Conservation (phyloP, 2,329 filamentous ascomycete species). For the Daldinia sp. region DNA sequence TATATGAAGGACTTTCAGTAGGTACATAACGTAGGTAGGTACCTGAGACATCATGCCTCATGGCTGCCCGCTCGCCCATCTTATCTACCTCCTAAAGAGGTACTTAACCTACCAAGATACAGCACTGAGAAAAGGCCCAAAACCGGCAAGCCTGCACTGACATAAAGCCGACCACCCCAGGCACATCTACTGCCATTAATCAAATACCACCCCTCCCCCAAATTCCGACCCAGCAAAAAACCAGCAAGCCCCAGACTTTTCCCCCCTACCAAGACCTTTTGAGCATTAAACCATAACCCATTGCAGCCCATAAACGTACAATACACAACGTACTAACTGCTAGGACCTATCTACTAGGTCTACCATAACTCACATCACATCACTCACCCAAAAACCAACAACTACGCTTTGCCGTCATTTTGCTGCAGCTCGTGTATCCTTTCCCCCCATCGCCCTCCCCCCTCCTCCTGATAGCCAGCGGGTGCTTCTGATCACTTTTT, state of each 20-base stretch:
- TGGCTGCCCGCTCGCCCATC: too few species aligned
- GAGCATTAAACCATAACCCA: slow-evolving; percentile 23
- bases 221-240: slow-evolving; percentile 26
- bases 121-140: slow-evolving; percentile 6
- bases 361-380: slow-evolving; percentile 29
- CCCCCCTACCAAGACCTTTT: slow-evolving; percentile 6
- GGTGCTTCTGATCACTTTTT: slow-evolving; percentile 25
- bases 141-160: slow-evolving; percentile 32
- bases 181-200: slow-evolving; percentile 24
- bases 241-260: too few species aligned
- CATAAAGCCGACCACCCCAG: slow-evolving; percentile 29
- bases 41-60: not conserved
- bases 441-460: slow-evolving; percentile 9
- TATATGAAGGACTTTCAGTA: not conserved
- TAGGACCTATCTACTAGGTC: slow-evolving; percentile 8
- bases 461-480: slow-evolving; percentile 21
- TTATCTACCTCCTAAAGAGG: too few species aligned
- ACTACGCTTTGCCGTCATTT: slow-evolving; percentile 34
- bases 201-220: slow-evolving; percentile 13
- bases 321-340: slow-evolving; percentile 29
- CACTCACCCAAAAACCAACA: slow-evolving; percentile 24
- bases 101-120: not conserved
- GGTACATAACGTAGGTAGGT: not conserved
- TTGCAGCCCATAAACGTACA: too few species aligned
- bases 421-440: slow-evolving; percentile 31